These are phyloP conservation scores for Mikania micrantha DNA, from an alignment of 129 eudicot genomes.

Conservation along the genomic window DNA sequence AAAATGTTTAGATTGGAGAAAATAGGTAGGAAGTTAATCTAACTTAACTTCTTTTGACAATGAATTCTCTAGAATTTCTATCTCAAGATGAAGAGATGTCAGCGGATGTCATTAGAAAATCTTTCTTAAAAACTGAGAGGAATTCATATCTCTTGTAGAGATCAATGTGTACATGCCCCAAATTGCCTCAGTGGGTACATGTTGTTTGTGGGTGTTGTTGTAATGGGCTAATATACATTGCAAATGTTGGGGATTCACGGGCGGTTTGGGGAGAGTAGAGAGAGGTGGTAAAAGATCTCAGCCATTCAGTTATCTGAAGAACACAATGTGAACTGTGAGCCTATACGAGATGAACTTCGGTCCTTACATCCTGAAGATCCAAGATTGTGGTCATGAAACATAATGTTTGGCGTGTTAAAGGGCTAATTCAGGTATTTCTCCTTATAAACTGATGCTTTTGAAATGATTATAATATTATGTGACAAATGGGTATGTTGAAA, in stretches of 20 bases:
- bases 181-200: constrained; percentile 79
- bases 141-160: constrained; percentile 55
- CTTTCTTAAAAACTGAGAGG: constrained; percentile 83
- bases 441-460: background rate
- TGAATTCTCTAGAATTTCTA: background rate
- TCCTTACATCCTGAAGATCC: constrained; percentile 71
- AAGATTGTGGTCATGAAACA: constrained; percentile 73
- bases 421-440: constrained; percentile 71
- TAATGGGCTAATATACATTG: constrained; percentile 57
- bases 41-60: background rate
- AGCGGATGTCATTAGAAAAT: constrained; percentile 54
- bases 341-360: constrained; percentile 66
- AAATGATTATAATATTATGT: background rate
- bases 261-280: constrained; percentile 76
- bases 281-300: constrained; percentile 33
- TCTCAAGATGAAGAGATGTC: constrained; percentile 72
- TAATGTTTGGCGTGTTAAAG: constrained; percentile 98
- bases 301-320: constrained; percentile 81
- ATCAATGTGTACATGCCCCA: constrained; percentile 64
- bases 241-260: constrained; percentile 94
- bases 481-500: background rate
- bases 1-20: too few species aligned
- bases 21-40: too few species aligned
- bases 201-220: constrained; percentile 78
- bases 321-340: constrained; percentile 64